phyloP scores from a whole-genome alignment of 148 eudicot species.

The Vaccinium macrocarpon region DNA sequence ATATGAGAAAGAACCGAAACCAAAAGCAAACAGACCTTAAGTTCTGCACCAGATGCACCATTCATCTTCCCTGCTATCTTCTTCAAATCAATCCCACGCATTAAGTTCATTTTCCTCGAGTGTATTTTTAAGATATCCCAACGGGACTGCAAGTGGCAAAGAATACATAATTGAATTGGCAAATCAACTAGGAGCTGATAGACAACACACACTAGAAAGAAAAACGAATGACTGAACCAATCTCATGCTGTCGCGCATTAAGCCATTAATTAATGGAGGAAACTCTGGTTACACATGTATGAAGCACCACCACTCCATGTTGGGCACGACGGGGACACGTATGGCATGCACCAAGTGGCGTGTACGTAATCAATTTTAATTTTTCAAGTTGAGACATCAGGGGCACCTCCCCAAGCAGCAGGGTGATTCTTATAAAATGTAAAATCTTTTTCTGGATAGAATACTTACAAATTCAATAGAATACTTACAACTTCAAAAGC shows the following conservation, averaged over 20 bases:
- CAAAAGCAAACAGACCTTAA: constrained; percentile 42
- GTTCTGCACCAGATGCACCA: constrained; percentile 84
- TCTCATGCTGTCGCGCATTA: background rate
- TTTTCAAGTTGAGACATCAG: too few species aligned
- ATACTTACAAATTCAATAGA: too few species aligned
- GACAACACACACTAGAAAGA: background rate
- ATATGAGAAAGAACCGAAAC: background rate
- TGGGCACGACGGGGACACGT: too few species aligned
- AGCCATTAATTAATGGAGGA: too few species aligned
- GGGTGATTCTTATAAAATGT: too few species aligned
- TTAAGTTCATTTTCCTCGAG: constrained; percentile 67
- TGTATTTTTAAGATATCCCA: constrained; percentile 64
- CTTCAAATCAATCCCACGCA: constrained; percentile 74
- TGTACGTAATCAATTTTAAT: too few species aligned
- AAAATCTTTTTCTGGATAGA: too few species aligned
- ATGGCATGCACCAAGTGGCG: too few species aligned
- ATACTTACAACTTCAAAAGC: too few species aligned
- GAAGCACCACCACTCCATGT: too few species aligned
- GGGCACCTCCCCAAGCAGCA: too few species aligned
- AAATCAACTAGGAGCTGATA: background rate
- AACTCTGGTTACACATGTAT: too few species aligned
- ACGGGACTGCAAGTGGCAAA: constrained; percentile 45
- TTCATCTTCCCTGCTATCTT: constrained; percentile 85
- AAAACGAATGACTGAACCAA: constrained; percentile 1
- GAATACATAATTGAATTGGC: background rate